Conservation (phyloP, 495 filamentous ascomycete species). For the Platismatia glauca region DNA sequence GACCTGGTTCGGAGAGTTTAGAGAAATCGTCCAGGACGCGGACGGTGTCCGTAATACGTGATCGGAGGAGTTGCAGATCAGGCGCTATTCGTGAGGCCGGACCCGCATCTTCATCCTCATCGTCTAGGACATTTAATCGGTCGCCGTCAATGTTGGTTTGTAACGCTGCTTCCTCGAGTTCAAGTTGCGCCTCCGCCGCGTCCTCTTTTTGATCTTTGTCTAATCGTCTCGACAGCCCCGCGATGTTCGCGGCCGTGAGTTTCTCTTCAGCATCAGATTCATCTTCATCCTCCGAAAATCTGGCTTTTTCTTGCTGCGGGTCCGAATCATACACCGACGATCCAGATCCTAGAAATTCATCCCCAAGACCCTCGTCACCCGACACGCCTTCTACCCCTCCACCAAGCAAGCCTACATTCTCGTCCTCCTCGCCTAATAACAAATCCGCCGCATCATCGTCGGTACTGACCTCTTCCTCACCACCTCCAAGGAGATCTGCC, state of each 20-base stretch:
- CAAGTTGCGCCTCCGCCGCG: constrained; percentile 52
- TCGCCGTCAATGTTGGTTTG: constrained; percentile 94
- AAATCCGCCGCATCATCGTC: no score
- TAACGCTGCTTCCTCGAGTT: constrained; percentile 74
- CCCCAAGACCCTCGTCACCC: constrained; percentile 45
- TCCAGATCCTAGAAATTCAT: constrained; percentile 52
- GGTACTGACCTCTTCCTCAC: no score
- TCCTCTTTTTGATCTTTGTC: constrained; percentile 68
- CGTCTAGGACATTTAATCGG: constrained; percentile 59
- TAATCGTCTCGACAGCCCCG: constrained; percentile 72
- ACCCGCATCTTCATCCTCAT: constrained; percentile 41
- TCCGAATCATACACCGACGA: constrained; percentile 69
- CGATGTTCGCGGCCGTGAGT: constrained; percentile 93
- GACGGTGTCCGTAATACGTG: constrained; percentile 85
- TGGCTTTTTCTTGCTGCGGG: constrained; percentile 51
- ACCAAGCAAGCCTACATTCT: constrained; percentile 38
- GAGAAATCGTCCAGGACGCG: constrained; percentile 83
- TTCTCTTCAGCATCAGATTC: constrained; percentile 81
- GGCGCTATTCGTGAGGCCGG: constrained; percentile 57
- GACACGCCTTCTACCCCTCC: constrained; percentile 30
- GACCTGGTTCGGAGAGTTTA: constrained; percentile 63
- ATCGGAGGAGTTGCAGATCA: constrained; percentile 80
- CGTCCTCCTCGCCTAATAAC: constrained; percentile 38
- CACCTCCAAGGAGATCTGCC: no score
- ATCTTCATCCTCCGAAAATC: constrained; percentile 95